Conservation (phyloP, 75 land plant species). For the Ceratopteris richardii region DNA sequence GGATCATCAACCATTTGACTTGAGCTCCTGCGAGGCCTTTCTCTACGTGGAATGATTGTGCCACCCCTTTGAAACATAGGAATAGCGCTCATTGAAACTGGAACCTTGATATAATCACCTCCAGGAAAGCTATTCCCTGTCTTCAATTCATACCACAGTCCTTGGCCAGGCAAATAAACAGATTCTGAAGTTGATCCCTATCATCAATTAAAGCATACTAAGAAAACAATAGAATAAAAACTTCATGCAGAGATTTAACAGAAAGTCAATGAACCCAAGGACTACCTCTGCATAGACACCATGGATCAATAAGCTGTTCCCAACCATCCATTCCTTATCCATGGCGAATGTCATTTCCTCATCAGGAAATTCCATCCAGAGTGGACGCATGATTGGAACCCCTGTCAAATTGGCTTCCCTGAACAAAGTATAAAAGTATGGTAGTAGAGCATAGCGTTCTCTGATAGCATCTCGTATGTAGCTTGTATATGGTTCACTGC, state of each 20-base stretch:
- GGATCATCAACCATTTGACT: constrained; percentile 90
- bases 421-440: constrained; percentile 87
- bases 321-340: constrained; percentile 93
- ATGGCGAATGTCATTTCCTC: constrained; percentile 63
- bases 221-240: too few species aligned
- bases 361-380: constrained; percentile 94
- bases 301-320: constrained; percentile 70
- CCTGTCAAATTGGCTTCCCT: constrained; percentile 80
- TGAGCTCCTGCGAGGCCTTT: constrained; percentile 84
- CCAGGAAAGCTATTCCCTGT: constrained; percentile 66
- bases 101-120: constrained; percentile 57
- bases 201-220: constrained; percentile 1
- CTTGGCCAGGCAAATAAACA: constrained; percentile 79
- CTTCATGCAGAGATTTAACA: too few species aligned
- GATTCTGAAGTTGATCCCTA: constrained; percentile 70
- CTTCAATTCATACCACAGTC: constrained; percentile 79
- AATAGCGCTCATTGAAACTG: constrained; percentile 65
- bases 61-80: constrained; percentile 92
- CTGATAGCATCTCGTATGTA: constrained; percentile 85
- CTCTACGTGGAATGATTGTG: constrained; percentile 81
- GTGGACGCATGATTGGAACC: constrained; percentile 82
- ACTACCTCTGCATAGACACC: constrained; percentile 83
- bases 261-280: too few species aligned
- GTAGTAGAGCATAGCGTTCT: constrained; percentile 63
- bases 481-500: constrained; percentile 79